These are phyloP conservation scores for Neurospora cerealis DNA, from an alignment of 495 filamentous ascomycete genomes.

Conservation along the genomic window DNA sequence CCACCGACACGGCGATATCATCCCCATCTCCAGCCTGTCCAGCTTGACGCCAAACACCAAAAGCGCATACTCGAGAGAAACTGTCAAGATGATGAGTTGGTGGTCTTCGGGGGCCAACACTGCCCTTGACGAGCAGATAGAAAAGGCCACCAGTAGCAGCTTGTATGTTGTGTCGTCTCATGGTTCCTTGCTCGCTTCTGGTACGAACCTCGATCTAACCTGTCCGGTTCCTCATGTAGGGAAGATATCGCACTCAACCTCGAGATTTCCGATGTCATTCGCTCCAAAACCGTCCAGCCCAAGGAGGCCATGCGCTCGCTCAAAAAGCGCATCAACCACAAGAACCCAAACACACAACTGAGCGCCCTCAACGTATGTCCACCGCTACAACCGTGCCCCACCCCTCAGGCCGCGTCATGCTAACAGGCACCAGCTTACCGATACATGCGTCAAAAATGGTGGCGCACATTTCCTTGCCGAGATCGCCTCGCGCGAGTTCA, in stretches of 20 bases:
- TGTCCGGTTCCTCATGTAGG: conserved; percentile 32
- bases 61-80: neutral
- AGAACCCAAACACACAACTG: conserved; percentile 92
- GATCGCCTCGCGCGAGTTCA: conserved; percentile 93
- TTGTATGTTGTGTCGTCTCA: conserved; percentile 46
- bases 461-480: conserved; percentile 92
- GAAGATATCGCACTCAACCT: conserved; percentile 95
- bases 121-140: conserved; percentile 92
- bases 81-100: conserved; percentile 69
- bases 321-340: conserved; percentile 87
- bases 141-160: conserved; percentile 85
- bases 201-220: conserved; percentile 11
- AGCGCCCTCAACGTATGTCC: conserved; percentile 73
- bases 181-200: neutral
- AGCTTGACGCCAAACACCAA: conserved; percentile 1
- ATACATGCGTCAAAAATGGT: conserved; percentile 98
- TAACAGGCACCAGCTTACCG: conserved; percentile 52
- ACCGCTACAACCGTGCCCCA: neutral
- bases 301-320: conserved; percentile 96
- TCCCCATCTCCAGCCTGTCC: neutral
- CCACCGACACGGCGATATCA: neutral
- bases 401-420: conserved; percentile 5
- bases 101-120: conserved; percentile 68
- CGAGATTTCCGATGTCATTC: conserved; percentile 92
- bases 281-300: conserved; percentile 91